phyloP scores from a whole-genome alignment of 164 flowering plant species.

The Malania oleifera region DNA sequence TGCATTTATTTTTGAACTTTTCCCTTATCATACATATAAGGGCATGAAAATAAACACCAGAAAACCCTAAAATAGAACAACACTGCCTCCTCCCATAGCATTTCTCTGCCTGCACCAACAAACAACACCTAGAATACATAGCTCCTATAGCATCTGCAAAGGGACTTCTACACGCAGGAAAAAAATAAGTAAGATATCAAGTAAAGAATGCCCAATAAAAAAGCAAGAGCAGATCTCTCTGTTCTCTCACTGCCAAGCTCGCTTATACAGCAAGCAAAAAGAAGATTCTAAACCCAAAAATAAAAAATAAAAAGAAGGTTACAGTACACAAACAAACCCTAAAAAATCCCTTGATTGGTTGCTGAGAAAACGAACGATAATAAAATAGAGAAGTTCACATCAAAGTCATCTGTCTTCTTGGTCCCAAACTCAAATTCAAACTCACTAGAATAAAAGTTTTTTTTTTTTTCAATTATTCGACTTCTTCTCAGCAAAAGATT shows the following conservation, averaged over 20 bases:
- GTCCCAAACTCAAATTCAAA: too few species aligned
- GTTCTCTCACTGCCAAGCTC: slow-evolving; percentile 15
- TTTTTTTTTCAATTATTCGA: too few species aligned
- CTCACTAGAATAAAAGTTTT: too few species aligned
- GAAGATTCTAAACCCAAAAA: slow-evolving; percentile 24
- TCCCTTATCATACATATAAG: slow-evolving; percentile 16
- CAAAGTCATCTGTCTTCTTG: too few species aligned
- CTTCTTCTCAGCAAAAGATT: too few species aligned
- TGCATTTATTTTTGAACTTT: slow-evolving; percentile 20
- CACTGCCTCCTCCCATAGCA: slow-evolving; percentile 22
- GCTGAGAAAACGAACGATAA: too few species aligned
- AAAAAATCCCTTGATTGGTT: too few species aligned
- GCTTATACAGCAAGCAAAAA: slow-evolving; percentile 33
- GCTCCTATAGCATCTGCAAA: slow-evolving; percentile 2
- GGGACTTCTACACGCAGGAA: not conserved
- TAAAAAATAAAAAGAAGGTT: slow-evolving; percentile 6
- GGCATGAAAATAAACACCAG: slow-evolving; percentile 21
- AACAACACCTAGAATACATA: slow-evolving; percentile 31
- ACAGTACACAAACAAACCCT: slow-evolving; percentile 10
- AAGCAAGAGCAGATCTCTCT: not conserved
- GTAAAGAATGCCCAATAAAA: slow-evolving; percentile 23
- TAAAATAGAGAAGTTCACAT: too few species aligned
- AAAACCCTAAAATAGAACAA: slow-evolving; percentile 20
- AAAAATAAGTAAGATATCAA: slow-evolving; percentile 15
- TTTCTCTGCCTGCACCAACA: slow-evolving; percentile 17